Percentiles rank a stretch among this genome's conserved stretches.
Evolutionary conservation across 805 yeast species (phyloP).

Genomic region (Isabelozyma pseudorhagii): DNA sequence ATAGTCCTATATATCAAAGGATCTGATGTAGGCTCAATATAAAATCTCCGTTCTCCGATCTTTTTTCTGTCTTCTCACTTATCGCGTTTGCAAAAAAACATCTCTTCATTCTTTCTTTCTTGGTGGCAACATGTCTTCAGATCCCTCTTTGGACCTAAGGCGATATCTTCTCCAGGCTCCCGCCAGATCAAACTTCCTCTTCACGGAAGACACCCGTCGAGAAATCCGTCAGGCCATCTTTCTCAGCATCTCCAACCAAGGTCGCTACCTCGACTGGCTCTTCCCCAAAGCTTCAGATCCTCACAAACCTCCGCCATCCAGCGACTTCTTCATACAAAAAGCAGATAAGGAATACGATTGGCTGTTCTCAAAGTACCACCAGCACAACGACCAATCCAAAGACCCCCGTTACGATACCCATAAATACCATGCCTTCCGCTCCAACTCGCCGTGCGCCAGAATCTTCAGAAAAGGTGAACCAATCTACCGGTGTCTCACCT

Average conservation of each 20-base stretch:
- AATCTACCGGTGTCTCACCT: conserved; percentile 68
- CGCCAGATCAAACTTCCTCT: conserved; percentile 19
- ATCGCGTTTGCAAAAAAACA: too few species aligned
- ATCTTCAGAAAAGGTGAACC: conserved; percentile 78
- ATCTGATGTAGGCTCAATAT: too few species aligned
- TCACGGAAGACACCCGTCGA: conserved; percentile 20
- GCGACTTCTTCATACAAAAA: background rate
- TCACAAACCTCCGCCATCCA: background rate
- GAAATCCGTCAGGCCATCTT: conserved; percentile 29
- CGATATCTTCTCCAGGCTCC: conserved; percentile 36
- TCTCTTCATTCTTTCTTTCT: background rate
- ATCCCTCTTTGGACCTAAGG: conserved; percentile 11
- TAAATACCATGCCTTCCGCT: conserved; percentile 44
- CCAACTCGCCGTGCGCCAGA: conserved; percentile 69
- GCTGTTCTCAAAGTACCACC: conserved; percentile 29
- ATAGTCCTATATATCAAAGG: too few species aligned
- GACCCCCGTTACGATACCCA: conserved; percentile 18
- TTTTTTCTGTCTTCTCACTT: too few species aligned
- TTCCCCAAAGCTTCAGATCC: conserved; percentile 26
- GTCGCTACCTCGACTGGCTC: conserved; percentile 30
- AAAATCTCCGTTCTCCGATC: too few species aligned
- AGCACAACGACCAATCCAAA: conserved; percentile 8
- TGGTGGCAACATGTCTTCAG: background rate
- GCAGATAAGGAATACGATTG: conserved; percentile 27
- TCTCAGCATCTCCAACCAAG: conserved; percentile 28